Base-by-base conservation (phyloP, 108 stramenopile species). In the Schizochytrium sp. region DNA sequence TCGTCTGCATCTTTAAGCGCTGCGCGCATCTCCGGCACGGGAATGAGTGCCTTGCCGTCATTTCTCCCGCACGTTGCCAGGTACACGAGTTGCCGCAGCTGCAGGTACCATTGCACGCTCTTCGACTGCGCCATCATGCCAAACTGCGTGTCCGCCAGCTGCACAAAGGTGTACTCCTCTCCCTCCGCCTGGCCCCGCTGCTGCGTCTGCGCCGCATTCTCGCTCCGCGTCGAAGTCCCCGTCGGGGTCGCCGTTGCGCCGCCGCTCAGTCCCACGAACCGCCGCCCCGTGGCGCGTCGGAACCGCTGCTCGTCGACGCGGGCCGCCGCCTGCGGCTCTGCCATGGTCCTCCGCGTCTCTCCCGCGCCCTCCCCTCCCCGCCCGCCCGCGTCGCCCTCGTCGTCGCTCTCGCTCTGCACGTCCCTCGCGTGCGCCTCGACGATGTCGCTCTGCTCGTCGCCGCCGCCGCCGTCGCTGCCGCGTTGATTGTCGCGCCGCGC, bases 101-200 rank as follows among this genome's bases (percentile, higher is more conserved):
- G 45, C 76, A 21, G 23, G 48, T 53, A 47, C 76, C 76, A 83
- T 45, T 83, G 76, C 45, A 83, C 3, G 25, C 25, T 53, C 76
- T 53, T 47, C n/a, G 51, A 53, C 48, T 83, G 23, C n/a, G 76
- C 6, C 76, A 83, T 53, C 76, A 83, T 83, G 48, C 76, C 76
- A 34, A 83, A 83, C 76, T 83, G 76, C 51, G 76, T 47, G 23
- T 83, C 76, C 6, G 76, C 76, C 14, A 83, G 76, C 76, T 83
- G 76, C 28, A 83, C 76, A 53, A 83, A 83, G 45, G 76, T 83
- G 76, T 83, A 83, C 76, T 83, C 76, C 28, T 83, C 76, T 0
- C 48, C 76, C n/a, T 8, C 45, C 45, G 12, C 51, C 28, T 53
- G 34, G 21, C 63, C 41, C 21, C 34, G 63, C 63, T 18, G 34